Evolutionary conservation across 306 rosid species (phyloP), one percentile per base, ranked within the genome.

Genomic region (Trifolium pratense): DNA sequence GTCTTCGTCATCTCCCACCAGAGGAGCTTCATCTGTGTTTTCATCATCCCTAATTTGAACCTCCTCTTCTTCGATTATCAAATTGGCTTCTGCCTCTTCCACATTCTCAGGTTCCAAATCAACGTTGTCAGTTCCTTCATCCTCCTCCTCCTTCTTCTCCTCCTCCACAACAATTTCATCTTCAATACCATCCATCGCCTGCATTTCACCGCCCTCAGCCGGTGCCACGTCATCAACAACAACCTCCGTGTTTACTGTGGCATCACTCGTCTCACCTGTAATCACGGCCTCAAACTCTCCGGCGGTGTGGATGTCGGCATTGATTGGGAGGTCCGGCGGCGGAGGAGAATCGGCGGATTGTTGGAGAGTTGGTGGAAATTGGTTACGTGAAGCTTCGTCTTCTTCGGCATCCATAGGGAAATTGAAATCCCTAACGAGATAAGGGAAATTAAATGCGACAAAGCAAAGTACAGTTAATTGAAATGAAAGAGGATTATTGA

Each of bases 391-490:
- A 78, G 86, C 42, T 68, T 88, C 93, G 10, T 88, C 89, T 11
- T 83, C 93, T 5, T 88, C 91, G 70, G 68, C 80, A 26, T 86
- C 89, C 96, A 90, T 90, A 45, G 15, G 8, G 31, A 9, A 25
- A 75, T 71, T 74, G 57, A 55, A 87, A 86, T 75, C 84, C 88
- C 25, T 40, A 40, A 4, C 46, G 12, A 40, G 46, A 13, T 12
- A 11, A 11, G 46, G 46, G 49, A 43, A 43, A 43, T 43, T 43
- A 13, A 43, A 43, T 43, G 49, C n/a, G 13, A 43, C 5, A 42
- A 12, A 42, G 15, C 5, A 42, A 12, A 42, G 15, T 4, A 42
- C 5, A 12, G 6, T 3, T 42, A 42, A 43, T 43, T 43, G 16
- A 39, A 36, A 36, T 36, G 39, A 36, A 8, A 36, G 8, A 15